Conservation (phyloP, 805 yeast genomes). For the Scheffersomyces amazonensis region DNA sequence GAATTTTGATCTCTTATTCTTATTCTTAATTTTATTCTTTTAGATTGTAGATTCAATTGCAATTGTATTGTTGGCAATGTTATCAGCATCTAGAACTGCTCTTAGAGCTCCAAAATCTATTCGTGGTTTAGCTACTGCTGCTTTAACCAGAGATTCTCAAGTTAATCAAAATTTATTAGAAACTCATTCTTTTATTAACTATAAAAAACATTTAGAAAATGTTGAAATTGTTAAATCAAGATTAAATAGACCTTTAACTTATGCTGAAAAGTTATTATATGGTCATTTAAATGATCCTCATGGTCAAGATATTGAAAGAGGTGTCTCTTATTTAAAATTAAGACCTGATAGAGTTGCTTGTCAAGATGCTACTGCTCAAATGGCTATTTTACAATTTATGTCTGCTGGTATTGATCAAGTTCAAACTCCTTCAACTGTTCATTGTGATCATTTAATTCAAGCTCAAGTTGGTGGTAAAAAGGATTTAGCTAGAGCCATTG, state of each 20-base stretch:
- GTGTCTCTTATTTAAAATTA: constrained; percentile 86
- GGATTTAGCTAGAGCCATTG: constrained; percentile 84
- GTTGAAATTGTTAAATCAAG: constrained; percentile 80
- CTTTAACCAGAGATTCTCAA: constrained; percentile 64
- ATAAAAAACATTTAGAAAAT: constrained; percentile 87
- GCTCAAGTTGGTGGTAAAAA: constrained; percentile 88
- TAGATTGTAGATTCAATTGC: too few relatives aligned
- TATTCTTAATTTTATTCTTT: too few relatives aligned
- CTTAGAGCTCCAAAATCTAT: constrained; percentile 26
- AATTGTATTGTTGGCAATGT: too few relatives aligned
- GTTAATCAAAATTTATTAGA: constrained; percentile 80
- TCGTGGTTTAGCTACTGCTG: constrained; percentile 55
- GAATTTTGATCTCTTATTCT: too few relatives aligned
- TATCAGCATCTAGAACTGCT: constrained; percentile 37
- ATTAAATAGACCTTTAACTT: constrained; percentile 84
- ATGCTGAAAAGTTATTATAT: constrained; percentile 93
- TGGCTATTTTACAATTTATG: constrained; percentile 96
- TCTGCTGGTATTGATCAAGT: constrained; percentile 89
- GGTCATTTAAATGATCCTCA: constrained; percentile 94
- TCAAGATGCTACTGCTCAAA: constrained; percentile 99
- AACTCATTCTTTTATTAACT: constrained; percentile 81
- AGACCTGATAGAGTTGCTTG: constrained; percentile 98
- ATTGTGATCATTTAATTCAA: constrained; percentile 96
- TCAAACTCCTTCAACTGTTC: constrained; percentile 94
- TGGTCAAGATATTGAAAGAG: constrained; percentile 80